Conservation (phyloP, 2,329 filamentous ascomycete genomes). For the Lachnellula occidentalis region DNA sequence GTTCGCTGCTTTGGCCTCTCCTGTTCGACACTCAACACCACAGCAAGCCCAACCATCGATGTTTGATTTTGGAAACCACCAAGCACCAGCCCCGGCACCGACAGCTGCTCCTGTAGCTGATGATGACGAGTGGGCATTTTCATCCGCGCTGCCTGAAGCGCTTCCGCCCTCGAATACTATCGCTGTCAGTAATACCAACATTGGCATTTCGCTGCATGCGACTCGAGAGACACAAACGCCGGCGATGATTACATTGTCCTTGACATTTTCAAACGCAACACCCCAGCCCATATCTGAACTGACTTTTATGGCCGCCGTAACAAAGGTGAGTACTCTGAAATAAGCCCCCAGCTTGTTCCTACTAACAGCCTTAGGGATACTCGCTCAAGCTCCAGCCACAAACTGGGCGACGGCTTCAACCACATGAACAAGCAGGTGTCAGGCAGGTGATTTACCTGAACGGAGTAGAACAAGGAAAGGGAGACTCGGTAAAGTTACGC, state of each 20-base stretch:
- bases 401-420: conserved; percentile 68
- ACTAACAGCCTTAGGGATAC: conserved; percentile 55
- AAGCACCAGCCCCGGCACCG: conserved; percentile 28
- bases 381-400: conserved; percentile 80
- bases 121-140: conserved; percentile 93
- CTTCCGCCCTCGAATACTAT: conserved; percentile 47
- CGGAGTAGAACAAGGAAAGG: conserved; percentile 64
- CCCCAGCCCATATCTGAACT: conserved; percentile 67
- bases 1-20: conserved; percentile 45
- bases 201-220: conserved; percentile 71
- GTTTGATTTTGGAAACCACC: conserved; percentile 34
- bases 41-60: conserved; percentile 49
- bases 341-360: background rate
- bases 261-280: conserved; percentile 80
- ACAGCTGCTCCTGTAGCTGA: conserved; percentile 45
- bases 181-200: conserved; percentile 60
- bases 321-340: conserved; percentile 58
- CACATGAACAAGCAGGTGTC: conserved; percentile 66
- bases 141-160: conserved; percentile 71
- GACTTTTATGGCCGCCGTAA: conserved; percentile 88
- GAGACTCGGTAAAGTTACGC: conserved; percentile 77
- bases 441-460: conserved; percentile 76
- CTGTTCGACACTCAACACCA: conserved; percentile 38
- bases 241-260: conserved; percentile 59
- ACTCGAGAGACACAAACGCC: conserved; percentile 43